Conservation (phyloP, 352 stramenopile genomes). For the Pythium rhizo-oryzae region DNA sequence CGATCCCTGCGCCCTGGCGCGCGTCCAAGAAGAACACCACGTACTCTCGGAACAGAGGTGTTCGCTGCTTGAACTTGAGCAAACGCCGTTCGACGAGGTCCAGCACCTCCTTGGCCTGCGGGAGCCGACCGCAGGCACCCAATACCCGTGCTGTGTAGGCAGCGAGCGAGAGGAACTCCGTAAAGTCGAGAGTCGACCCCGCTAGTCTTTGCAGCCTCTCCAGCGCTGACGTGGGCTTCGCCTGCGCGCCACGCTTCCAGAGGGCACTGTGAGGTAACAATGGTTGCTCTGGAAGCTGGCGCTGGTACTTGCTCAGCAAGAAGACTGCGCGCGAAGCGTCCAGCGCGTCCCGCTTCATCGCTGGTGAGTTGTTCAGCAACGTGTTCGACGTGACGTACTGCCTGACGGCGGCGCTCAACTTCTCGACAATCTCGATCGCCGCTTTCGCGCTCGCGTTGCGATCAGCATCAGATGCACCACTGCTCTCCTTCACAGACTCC, state of each 20-base stretch:
- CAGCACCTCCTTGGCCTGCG: slow-evolving; percentile 14
- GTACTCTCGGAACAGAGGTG: slow-evolving; percentile 5
- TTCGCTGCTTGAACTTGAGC: slow-evolving; percentile 14
- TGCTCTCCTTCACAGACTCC: slow-evolving; percentile 4
- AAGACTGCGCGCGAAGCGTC: slow-evolving; percentile 7
- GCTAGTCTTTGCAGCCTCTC: slow-evolving; percentile 11
- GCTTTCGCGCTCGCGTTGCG: not conserved
- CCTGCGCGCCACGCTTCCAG: not conserved
- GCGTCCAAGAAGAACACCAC: slow-evolving; percentile 1
- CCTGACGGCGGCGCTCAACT: not conserved
- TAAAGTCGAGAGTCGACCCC: not conserved
- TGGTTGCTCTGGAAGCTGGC: slow-evolving; percentile 5
- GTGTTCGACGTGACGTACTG: not conserved
- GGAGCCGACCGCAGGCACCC: not conserved
- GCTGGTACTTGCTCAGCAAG: slow-evolving; percentile 14
- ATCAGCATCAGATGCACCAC: not conserved
- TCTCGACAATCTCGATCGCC: slow-evolving; percentile 8
- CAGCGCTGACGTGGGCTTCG: not conserved
- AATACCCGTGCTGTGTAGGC: slow-evolving; percentile 6
- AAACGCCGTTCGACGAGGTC: slow-evolving; percentile 16
- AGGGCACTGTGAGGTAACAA: not conserved
- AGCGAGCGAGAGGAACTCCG: slow-evolving; percentile 12
- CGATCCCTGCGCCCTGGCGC: slow-evolving; percentile 6
- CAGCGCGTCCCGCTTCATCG: not conserved
- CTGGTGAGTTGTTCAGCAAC: not conserved